A percentile compares a stretch with the other conserved stretches of the same genome.
Conservation (phyloP, 2,329 filamentous ascomycete genomes). For the Sarocladiaceae sp. region DNA sequence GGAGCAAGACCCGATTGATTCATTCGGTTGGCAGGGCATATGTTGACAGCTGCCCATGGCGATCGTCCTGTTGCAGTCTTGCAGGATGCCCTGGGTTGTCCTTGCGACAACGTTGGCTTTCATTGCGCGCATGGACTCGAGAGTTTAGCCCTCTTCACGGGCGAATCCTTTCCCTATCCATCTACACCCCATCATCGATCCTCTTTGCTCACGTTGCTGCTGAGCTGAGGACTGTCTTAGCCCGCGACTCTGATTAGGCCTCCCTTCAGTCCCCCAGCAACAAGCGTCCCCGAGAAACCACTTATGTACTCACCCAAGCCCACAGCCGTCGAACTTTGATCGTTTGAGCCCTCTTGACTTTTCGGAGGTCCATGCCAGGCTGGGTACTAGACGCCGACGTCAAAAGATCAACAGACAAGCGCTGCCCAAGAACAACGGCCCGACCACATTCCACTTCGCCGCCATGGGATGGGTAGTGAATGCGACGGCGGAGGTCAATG, state of each 20-base stretch:
- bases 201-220: background rate
- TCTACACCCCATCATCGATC: background rate
- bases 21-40: too few relatives aligned
- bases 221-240: slow-evolving; percentile 5
- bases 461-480: slow-evolving; percentile 46
- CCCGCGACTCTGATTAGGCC: background rate
- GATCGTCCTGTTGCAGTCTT: too few relatives aligned
- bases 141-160: too few relatives aligned
- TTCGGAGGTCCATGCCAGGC: background rate
- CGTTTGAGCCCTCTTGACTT: background rate
- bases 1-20: too few relatives aligned
- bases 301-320: slow-evolving; percentile 5
- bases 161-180: too few relatives aligned
- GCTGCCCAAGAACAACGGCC: background rate
- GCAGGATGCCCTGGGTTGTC: too few relatives aligned
- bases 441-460: background rate
- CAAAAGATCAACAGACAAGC: background rate
- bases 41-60: too few relatives aligned
- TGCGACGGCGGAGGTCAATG: slow-evolving; percentile 39
- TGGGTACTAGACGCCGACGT: slow-evolving; percentile 3
- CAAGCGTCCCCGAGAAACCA: background rate
- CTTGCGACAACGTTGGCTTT: too few relatives aligned
- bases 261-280: slow-evolving; percentile 2
- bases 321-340: slow-evolving; percentile 1
- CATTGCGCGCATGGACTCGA: too few relatives aligned